phyloP scores from a whole-genome alignment of 306 rosid species.

The Senna tora region DNA sequence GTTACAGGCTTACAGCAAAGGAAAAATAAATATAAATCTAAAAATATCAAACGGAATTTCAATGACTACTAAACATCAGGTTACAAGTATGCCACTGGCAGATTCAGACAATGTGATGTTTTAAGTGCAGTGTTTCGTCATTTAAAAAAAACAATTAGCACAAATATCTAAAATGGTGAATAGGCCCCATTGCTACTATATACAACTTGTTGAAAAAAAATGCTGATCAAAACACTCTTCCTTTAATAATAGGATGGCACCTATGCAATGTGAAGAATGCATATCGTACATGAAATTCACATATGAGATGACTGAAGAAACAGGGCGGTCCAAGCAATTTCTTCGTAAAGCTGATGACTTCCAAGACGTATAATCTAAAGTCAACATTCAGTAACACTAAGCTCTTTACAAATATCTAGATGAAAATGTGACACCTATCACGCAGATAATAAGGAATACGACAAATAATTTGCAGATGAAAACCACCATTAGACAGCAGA shows the following conservation, averaged over 20 bases:
- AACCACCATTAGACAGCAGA: background rate
- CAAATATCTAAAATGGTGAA: background rate
- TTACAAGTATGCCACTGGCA: constrained; percentile 10
- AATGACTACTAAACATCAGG: background rate
- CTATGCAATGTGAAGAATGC: background rate
- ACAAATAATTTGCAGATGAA: background rate
- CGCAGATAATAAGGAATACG: background rate
- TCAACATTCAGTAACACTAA: constrained; percentile 6
- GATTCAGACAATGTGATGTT: background rate
- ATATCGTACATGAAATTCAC: background rate
- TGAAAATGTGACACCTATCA: constrained; percentile 3
- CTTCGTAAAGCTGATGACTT: background rate
- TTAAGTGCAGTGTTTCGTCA: background rate
- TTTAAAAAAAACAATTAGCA: background rate
- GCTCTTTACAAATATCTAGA: background rate
- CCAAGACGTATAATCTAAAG: background rate
- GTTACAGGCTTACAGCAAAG: background rate
- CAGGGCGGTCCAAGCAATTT: background rate
- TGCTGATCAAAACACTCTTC: background rate
- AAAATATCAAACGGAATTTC: constrained; percentile 1
- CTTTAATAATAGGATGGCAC: background rate
- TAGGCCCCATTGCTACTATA: background rate
- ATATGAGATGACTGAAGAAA: background rate
- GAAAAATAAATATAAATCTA: background rate
- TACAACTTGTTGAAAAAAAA: constrained; percentile 8